Evolutionary conservation across 257 asterid species (phyloP).

Genomic region (Solanum microdontum): DNA sequence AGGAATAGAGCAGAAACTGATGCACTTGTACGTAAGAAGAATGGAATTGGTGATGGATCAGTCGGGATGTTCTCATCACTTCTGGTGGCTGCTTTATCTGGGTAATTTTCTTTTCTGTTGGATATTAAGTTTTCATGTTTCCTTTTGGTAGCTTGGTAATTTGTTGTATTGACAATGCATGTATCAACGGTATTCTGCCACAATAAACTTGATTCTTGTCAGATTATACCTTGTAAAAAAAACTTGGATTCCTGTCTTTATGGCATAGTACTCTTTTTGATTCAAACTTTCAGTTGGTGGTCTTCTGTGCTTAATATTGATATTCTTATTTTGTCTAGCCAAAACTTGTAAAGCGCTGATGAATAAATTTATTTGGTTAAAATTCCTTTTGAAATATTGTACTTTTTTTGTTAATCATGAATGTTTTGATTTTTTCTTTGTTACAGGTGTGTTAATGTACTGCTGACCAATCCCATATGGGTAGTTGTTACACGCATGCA

Average conservation of each 20-base stretch:
- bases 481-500: conserved; percentile 98
- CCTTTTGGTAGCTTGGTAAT: neutral
- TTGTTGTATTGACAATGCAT: neutral
- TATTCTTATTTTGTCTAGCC: neutral
- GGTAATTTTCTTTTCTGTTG: conserved; percentile 35
- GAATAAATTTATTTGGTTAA: neutral
- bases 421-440: neutral
- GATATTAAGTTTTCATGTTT: neutral
- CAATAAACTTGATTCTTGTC: neutral
- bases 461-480: conserved; percentile 96
- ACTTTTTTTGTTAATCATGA: neutral
- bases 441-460: conserved; percentile 83
- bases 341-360: neutral
- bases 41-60: conserved; percentile 86
- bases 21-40: conserved; percentile 57
- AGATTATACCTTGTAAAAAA: neutral
- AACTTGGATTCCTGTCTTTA: neutral
- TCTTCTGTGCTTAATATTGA: neutral
- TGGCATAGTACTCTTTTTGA: neutral
- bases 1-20: conserved; percentile 67
- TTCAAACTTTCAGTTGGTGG: neutral
- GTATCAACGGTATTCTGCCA: neutral
- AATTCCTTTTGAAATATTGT: neutral
- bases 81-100: conserved; percentile 80
- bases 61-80: conserved; percentile 94